Base-by-base conservation (phyloP, 1,139 yeast species). In the Candida sp. region DNA sequence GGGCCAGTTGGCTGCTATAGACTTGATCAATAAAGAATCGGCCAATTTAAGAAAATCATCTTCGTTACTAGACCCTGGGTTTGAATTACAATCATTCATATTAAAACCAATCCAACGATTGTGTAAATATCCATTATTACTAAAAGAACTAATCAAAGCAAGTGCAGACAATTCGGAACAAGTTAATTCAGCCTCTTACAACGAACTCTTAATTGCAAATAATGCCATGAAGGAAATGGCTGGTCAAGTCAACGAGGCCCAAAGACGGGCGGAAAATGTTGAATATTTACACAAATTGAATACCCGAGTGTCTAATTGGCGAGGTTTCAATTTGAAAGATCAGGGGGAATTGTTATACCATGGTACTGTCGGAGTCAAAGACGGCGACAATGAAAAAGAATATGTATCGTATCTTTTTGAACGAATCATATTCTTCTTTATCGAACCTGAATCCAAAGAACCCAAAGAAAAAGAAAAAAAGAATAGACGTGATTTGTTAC, bases 91-190 rank as follows among this genome's bases (percentile, higher is more conserved):
- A 57, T 84, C 95, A 43, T 87, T 87, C 61, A 75, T 95, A 40
- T 80, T 93, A 54, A 93, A 93, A 62, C 99, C 99, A 0, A 89
- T 93, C 35, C 99, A 93, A 69, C 79, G 99, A 53, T 75, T 93
- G 27, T 89, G 97, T 71, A 89, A 91, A 63, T 93, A 93, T 61
- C 99, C 99, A 2, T 67, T 95, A 40, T 70, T 93, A 40, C 66
- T 93, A 46, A 81, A 80, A 51, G 95, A 89, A 57, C 73, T 95
- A 46, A 63, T 87, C 39, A 90, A 90, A 58, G 62, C 73, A 40
- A 79, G 91, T 1, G 61, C 66, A 3, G 66, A 61, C 33, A 35
- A 50, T 6, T 42, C 46, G 9, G 70, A 66, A 49, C 50, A 57
- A 12, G 52, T 69, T 6, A 61, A 70, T 4, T 73, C 78, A 61